Evolutionary conservation across 768 basidiomycete genomes (phyloP).

Genomic region (Naganishia kalamii): DNA sequence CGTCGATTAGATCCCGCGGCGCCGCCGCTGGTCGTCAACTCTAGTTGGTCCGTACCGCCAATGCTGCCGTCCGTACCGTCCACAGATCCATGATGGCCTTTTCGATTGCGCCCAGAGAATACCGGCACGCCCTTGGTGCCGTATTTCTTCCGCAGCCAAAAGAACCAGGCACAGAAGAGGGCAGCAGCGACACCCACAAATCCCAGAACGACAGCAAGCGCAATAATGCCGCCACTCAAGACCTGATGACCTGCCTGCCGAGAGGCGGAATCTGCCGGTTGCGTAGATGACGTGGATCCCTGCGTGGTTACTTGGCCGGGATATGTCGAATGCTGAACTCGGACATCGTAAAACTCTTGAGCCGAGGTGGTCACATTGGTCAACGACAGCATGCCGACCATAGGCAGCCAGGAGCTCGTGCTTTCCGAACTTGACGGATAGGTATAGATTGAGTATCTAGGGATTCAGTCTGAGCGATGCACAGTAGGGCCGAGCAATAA

Average conservation of each 20-base stretch:
- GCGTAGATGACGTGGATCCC: constrained; percentile 1
- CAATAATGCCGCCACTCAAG: constrained; percentile 36
- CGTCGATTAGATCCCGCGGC: constrained; percentile 7
- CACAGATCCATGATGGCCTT: constrained; percentile 1
- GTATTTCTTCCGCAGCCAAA: constrained; percentile 41
- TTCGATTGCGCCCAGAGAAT: neutral
- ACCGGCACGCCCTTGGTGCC: constrained; percentile 32
- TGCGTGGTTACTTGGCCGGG: neutral
- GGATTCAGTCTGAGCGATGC: neutral
- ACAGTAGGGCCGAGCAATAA: neutral
- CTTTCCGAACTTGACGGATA: constrained; percentile 35
- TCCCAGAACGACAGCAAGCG: constrained; percentile 33
- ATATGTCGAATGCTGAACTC: constrained; percentile 26
- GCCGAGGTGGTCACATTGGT: constrained; percentile 41
- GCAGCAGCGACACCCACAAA: constrained; percentile 41
- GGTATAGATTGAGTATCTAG: constrained; percentile 25
- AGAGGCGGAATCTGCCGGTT: neutral
- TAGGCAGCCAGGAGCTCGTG: constrained; percentile 36
- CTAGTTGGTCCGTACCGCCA: constrained; percentile 2
- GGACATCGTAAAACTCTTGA: constrained; percentile 44
- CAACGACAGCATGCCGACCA: constrained; percentile 37
- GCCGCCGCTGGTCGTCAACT: neutral
- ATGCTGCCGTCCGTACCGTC: neutral
- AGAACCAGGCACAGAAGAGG: constrained; percentile 45
- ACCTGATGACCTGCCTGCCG: constrained; percentile 22